A percentile compares a stretch with the other conserved stretches of the same genome.
Evolutionary conservation across 148 eudicot species (phyloP).

Genomic region (Arbutus unedo): DNA sequence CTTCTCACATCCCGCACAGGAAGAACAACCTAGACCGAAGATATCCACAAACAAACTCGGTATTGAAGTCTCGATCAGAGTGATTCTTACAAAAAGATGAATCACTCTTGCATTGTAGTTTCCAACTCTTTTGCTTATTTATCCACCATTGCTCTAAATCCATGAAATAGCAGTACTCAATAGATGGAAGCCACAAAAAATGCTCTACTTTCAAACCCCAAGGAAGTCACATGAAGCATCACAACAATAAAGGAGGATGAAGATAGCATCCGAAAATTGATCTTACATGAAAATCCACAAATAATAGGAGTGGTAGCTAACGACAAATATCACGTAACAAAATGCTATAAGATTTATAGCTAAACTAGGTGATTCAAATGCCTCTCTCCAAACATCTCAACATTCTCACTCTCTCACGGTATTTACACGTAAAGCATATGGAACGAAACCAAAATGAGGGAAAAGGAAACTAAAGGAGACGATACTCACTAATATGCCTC

Average conservation of each 20-base stretch:
- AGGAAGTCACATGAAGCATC: too few relatives aligned
- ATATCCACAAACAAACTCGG: too few relatives aligned
- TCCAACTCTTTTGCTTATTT: too few relatives aligned
- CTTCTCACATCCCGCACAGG: too few relatives aligned
- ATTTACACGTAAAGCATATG: conserved; percentile 17
- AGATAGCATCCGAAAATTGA: neutral
- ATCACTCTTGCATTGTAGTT: too few relatives aligned
- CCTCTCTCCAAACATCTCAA: conserved; percentile 17
- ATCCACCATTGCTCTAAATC: too few relatives aligned
- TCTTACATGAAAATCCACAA: conserved; percentile 11
- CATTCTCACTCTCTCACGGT: conserved; percentile 3
- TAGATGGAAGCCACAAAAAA: too few relatives aligned
- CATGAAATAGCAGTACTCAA: too few relatives aligned
- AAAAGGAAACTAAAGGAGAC: neutral
- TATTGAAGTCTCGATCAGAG: too few relatives aligned
- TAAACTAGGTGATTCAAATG: conserved; percentile 14
- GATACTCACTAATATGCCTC: conserved; percentile 13
- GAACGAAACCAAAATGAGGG: conserved; percentile 5
- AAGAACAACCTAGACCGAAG: too few relatives aligned
- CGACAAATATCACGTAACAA: neutral
- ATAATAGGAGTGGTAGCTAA: conserved; percentile 10
- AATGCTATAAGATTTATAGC: neutral
- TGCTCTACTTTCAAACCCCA: too few relatives aligned
- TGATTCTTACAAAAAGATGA: too few relatives aligned
- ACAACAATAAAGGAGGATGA: neutral